Percentiles rank a stretch among this genome's conserved stretches.
These are phyloP conservation scores for Cladosporium sp. DNA, from an alignment of 2,329 filamentous ascomycete species.

Conservation along the genomic window DNA sequence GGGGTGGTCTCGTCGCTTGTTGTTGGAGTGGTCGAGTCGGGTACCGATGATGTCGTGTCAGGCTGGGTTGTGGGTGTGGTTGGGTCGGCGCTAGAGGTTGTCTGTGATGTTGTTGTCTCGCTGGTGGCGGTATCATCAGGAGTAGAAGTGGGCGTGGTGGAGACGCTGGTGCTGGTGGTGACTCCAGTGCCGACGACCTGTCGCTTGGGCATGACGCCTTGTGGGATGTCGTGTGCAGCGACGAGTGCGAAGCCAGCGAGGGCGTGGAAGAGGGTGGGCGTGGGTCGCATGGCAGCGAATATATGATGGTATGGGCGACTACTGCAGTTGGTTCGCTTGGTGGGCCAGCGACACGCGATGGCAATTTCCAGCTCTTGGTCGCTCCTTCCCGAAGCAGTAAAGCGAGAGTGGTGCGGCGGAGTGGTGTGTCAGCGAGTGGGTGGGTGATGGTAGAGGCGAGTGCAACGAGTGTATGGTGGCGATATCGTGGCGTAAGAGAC, in stretches of 20 bases:
- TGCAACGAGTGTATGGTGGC: constrained; percentile 13
- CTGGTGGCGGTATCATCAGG: constrained; percentile 11
- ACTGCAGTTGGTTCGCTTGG: neutral
- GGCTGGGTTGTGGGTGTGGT: constrained; percentile 8
- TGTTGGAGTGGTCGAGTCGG: constrained; percentile 16
- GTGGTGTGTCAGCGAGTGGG: neutral
- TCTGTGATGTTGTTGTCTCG: constrained; percentile 20
- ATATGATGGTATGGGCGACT: neutral
- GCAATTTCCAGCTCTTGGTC: constrained; percentile 18
- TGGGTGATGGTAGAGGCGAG: neutral
- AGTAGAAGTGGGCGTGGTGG: constrained; percentile 20
- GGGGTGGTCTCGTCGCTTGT: constrained; percentile 16
- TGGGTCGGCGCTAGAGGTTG: constrained; percentile 22
- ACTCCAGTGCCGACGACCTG: constrained; percentile 37
- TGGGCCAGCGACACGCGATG: constrained; percentile 1
- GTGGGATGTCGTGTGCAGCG: constrained; percentile 34
- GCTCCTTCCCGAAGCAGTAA: constrained; percentile 21
- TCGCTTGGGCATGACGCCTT: constrained; percentile 39
- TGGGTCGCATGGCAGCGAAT: constrained; percentile 17
- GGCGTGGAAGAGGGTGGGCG: constrained; percentile 31
- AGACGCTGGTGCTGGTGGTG: constrained; percentile 23
- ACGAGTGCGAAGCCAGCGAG: constrained; percentile 37
- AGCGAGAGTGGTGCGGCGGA: constrained; percentile 1
- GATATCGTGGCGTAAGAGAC: neutral
- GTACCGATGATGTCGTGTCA: neutral